Percentiles rank a stretch among this genome's conserved stretches.
These are phyloP conservation scores for Ustilago tritici DNA, from an alignment of 1,284 basidiomycete genomes.

Conservation along the genomic window DNA sequence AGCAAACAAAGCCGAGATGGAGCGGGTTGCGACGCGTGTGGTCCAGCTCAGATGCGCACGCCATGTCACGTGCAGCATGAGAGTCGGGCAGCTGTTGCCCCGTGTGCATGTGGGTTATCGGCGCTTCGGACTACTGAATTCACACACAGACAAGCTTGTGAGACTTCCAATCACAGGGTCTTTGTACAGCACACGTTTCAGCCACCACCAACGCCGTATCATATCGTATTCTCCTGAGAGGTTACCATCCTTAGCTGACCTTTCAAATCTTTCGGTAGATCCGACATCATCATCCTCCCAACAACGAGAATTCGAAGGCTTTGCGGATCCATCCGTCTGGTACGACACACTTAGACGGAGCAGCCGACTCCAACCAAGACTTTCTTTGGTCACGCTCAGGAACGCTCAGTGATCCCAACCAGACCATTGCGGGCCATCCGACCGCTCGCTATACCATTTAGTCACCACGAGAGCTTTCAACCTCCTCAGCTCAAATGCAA, in stretches of 20 bases:
- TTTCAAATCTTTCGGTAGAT: neutral
- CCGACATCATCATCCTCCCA: neutral
- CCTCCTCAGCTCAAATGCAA: neutral
- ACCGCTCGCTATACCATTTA: neutral
- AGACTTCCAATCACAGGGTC: neutral
- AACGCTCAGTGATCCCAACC: neutral
- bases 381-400: neutral
- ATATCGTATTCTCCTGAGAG: neutral
- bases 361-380: neutral
- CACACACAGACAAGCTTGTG: neutral
- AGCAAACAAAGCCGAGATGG: too few relatives aligned
- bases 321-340: neutral
- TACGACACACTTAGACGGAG: neutral
- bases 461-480: neutral
- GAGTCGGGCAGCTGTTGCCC: neutral
- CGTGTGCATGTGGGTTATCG: neutral
- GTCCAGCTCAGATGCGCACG: too few relatives aligned
- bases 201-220: slow-evolving; percentile 1
- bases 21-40: too few relatives aligned
- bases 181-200: neutral
- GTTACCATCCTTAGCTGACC: neutral
- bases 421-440: too few relatives aligned
- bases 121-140: too few relatives aligned
- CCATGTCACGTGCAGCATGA: too few relatives aligned
- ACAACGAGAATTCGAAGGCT: neutral